Base-by-base conservation (phyloP, 2,329 filamentous ascomycete genomes). In the Fusarium burgessii region DNA sequence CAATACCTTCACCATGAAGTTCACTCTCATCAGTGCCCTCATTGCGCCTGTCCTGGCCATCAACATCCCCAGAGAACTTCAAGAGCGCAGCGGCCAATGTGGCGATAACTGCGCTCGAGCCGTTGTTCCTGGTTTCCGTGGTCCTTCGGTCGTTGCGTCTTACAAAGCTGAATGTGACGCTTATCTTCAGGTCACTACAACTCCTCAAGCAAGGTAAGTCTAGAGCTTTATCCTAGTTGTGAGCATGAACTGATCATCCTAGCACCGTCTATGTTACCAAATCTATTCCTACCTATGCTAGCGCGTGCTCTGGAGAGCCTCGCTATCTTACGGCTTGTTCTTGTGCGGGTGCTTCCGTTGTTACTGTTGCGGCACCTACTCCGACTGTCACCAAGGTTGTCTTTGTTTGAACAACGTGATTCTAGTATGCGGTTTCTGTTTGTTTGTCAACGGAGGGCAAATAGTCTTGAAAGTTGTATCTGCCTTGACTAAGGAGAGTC, bases 251-350 rank as follows among this genome's bases (percentile, higher is more conserved):
- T 72, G 29, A 72, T 20, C 2, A 20, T 3, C 20, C 1, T 11
- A 74, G 67, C 55, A 74, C 72, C 42, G 54, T 73, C 13, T 71
- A 62, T 25, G 62, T 74, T 2, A 71, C 66, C 33, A 73, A 71
- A 56, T 60, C 72, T 23, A 42, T 71, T 25, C 72, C 72, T 12
- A 71, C 72, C 6, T 74, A 74, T 38, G 70, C 70, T 10, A 73
- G 60, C 29, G 70, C 67, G n/a, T 74, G 72, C 27, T 74, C 72
- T 5, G 72, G 72, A 12, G 62, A 57, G 29, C 12, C 54, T 56
- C 67, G 72, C 7, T 74, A 74, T 17, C 58, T 71, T 23, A 74
- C 72, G 20, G 72, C 72, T 14, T 74, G 72, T 29, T 66, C 67
- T 12, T 74, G 72, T 18, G 66, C 68, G 2, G 47, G 63, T 12